phyloP scores from a whole-genome alignment of 2,329 filamentous ascomycete genomes.

The Colletotrichum sp. region DNA sequence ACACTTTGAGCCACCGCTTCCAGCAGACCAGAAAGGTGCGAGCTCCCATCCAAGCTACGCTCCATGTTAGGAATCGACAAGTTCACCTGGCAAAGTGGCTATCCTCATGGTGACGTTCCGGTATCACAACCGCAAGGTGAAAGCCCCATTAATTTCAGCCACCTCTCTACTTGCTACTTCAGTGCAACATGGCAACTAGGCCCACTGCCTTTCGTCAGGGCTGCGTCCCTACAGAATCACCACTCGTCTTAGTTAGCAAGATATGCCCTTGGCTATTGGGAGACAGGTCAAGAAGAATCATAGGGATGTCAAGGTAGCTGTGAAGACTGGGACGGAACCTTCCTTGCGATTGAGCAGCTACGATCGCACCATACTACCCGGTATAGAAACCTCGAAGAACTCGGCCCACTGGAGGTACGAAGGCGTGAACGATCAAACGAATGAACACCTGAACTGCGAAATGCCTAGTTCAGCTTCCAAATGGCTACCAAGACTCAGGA shows the following conservation, averaged over 20 bases:
- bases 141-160: neutral
- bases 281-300: no score
- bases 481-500: no score
- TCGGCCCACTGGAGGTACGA: no score
- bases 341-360: no score
- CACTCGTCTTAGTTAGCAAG: neutral
- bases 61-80: neutral
- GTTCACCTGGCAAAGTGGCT: neutral
- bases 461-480: no score
- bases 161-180: neutral
- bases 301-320: no score
- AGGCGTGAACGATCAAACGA: no score
- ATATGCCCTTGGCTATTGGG: neutral
- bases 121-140: neutral
- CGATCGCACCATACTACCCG: no score
- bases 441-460: no score
- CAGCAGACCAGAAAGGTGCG: neutral
- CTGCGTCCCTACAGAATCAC: neutral
- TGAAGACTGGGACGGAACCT: no score
- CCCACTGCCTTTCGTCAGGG: neutral
- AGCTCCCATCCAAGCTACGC: neutral
- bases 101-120: neutral
- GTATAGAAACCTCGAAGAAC: no score
- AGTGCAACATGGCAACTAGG: neutral
- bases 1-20: neutral